Base-by-base conservation (phyloP, 805 yeast genomes). In the Saccharomycopsis capsularis region DNA sequence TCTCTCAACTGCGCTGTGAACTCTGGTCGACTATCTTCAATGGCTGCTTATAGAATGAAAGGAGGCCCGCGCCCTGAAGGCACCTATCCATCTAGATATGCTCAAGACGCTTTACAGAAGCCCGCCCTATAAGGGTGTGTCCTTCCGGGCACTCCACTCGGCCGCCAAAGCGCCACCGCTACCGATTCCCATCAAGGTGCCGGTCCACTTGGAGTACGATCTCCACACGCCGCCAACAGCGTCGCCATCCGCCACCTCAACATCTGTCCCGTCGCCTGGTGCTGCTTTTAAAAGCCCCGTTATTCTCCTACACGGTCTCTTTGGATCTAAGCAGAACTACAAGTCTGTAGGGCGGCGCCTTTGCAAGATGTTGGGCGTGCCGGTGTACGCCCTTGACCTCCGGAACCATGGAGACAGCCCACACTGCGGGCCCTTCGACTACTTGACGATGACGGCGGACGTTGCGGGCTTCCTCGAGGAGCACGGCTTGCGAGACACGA, bases 321-420 rank as follows among this genome's bases (percentile, higher is more conserved):
- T 79, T 46, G 84, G 82, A 0, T 69, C 74, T 3, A 66, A 65
- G 36, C 66, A 64, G 44, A 71, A 70, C 57, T 79, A 69, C 58
- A 62, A 65, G 30, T 58, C 67, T 4, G 61, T 71, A 2, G 74
- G 70, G 6, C 63, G 67, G 42, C 56, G 55, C 9, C 54, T 76
- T 22, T 58, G 71, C 2, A 50, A 59, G 16, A 44, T 44, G 2
- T 59, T 73, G 1, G 54, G 62, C 13, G 57, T 66, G 3, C 63
- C 66, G 23, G 69, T 71, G 0, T 66, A 62, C 51, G 71, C 73
- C 1, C 54, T 75, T 2, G 85, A 79, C 57, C 57, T 78, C 45
- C 61, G 85, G 53, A 76, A 77, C 57, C 85, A 79, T 59, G 85
- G 85, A 0, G 58, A 63, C 1, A 68, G 79, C 0, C 67, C 68